Conservation (phyloP, 495 filamentous ascomycete genomes). For the Daldinia concentrica region DNA sequence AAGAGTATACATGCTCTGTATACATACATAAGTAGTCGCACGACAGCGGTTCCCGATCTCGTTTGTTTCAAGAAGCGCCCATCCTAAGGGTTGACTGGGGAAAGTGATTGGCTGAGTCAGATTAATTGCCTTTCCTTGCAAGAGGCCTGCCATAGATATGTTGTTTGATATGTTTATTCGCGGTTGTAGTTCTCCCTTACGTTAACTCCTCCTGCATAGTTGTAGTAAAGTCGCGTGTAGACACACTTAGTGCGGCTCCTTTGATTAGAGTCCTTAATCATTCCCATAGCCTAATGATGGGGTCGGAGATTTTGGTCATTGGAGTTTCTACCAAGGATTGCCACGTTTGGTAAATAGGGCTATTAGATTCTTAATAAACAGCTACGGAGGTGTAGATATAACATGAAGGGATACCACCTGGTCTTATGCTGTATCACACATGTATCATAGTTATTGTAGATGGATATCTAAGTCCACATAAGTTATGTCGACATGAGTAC, state of each 20-base stretch:
- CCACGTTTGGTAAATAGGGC: conserved; percentile 18
- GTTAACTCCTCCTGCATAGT: not conserved
- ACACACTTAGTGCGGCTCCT: conserved; percentile 7
- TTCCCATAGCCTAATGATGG: conserved; percentile 7
- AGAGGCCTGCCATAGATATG: not conserved
- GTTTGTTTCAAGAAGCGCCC: conserved; percentile 11
- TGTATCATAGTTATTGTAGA: not conserved
- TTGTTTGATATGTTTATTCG: conserved; percentile 1
- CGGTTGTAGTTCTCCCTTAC: not conserved
- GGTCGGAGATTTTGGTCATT: conserved; percentile 8
- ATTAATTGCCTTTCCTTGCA: not conserved
- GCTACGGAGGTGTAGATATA: not conserved
- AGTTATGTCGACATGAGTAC: not conserved
- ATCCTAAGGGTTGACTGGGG: not conserved
- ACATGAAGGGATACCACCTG: not conserved
- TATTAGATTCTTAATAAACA: not conserved
- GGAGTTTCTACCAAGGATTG: not conserved
- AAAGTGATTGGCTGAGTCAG: conserved; percentile 2
- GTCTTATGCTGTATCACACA: not conserved
- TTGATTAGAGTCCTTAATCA: conserved; percentile 28
- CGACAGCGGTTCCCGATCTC: conserved; percentile 6
- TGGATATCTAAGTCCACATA: not conserved
- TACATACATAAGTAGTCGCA: not conserved
- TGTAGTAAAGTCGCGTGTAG: conserved; percentile 6
- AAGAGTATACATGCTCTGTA: not conserved